These are phyloP conservation scores for Puccinia novopanici DNA, from an alignment of 1,284 basidiomycete species.

Conservation along the genomic window DNA sequence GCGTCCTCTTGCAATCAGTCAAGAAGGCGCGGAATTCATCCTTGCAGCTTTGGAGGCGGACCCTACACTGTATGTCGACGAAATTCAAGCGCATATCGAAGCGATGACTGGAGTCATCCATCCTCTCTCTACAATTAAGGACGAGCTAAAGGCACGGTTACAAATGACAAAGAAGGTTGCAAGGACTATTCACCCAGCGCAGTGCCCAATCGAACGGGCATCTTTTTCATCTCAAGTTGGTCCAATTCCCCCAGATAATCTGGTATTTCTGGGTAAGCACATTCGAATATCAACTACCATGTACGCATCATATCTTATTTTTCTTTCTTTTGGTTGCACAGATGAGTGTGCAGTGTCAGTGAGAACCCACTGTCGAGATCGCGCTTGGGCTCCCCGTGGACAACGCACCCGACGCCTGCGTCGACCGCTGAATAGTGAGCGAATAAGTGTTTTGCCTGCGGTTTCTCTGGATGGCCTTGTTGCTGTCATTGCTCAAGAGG, in stretches of 20 bases:
- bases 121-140: background rate
- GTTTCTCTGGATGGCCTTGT: background rate
- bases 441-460: background rate
- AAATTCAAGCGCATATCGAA: background rate
- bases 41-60: no score
- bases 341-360: background rate
- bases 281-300: no score
- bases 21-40: no score
- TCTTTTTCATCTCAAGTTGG: background rate
- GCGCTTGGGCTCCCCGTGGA: background rate
- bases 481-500: background rate
- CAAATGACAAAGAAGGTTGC: background rate
- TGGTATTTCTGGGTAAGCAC: background rate
- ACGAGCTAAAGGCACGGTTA: background rate
- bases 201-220: background rate
- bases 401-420: background rate
- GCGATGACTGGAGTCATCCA: background rate
- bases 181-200: background rate
- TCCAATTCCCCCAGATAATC: background rate
- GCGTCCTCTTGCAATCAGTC: no score
- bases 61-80: no score
- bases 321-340: no score
- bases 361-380: background rate
- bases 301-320: no score
- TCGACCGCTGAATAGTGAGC: no score